Evolutionary conservation across 2,329 filamentous ascomycete species (phyloP).

Genomic region (Aspergillus sergii): DNA sequence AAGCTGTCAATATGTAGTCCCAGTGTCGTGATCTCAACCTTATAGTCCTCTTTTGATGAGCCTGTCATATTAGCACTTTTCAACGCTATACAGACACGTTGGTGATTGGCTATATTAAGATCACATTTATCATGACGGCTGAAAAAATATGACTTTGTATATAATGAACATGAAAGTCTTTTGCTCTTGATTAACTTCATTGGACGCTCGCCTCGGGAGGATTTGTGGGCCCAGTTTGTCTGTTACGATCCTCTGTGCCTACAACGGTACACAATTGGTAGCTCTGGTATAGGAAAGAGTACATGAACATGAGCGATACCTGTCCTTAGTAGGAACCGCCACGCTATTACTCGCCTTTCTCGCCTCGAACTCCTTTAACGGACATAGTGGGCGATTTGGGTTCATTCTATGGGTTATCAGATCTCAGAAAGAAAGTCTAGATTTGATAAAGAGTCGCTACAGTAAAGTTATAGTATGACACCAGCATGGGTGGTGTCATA

Average conservation of each 20-base stretch:
- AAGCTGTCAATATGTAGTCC: neutral
- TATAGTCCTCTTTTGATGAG: neutral
- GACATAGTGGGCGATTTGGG: neutral
- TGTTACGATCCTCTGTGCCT: neutral
- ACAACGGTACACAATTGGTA: too few species aligned
- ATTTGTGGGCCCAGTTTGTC: neutral
- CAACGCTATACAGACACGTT: neutral
- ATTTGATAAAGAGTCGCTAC: neutral
- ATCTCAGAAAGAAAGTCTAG: neutral
- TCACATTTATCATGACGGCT: neutral
- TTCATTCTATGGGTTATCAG: neutral
- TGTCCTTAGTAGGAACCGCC: too few species aligned
- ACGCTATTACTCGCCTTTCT: neutral
- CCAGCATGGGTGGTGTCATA: neutral
- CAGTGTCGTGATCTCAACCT: neutral
- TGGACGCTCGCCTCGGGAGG: neutral
- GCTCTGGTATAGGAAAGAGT: neutral
- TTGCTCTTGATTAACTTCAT: neutral
- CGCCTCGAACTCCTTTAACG: neutral
- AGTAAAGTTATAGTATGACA: neutral
- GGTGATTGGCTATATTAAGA: neutral
- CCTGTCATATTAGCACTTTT: neutral
- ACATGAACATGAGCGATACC: neutral
- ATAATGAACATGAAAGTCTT: neutral
- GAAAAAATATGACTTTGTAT: neutral